Base-by-base conservation (phyloP, 805 yeast species). In the Ogataea pignaliae region DNA sequence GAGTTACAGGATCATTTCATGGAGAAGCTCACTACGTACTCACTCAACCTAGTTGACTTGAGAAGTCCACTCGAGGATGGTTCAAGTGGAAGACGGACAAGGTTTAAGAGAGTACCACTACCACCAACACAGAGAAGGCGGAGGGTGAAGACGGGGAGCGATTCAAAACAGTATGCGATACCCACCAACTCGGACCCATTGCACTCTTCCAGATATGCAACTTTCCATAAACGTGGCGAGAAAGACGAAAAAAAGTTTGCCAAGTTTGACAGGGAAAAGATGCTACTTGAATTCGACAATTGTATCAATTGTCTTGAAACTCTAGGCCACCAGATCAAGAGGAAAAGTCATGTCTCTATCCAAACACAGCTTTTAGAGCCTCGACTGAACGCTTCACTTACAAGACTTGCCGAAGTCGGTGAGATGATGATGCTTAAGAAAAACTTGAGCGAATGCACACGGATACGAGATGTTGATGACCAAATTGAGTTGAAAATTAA, bases 221-320 rank as follows among this genome's bases (percentile, higher is more conserved):
- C 65, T 12, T 76, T 72, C 53, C 90, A 85, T 61, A 71, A 71
- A 35, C 70, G 75, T 34, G 77, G 83, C 79, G 77, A 75, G 49
- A 76, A 76, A 43, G 82, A 81, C 41, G 95, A 86, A 60, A 73
- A 73, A 46, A 70, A 77, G 37, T 79, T 83, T 76, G 64, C 70
- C 28, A 69, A 68, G 31, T 65, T 73, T 2, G 90, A 85, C 51
- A 66, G 76, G 21, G 75, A 71, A 39, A 71, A 74, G 43, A 67
- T 80, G 36, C 64, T 73, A 39, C 59, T 67, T 9, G 91, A 84
- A 53, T 76, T 79, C 29, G 88, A 82, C 42, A 72, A 71, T 16
- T 69, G 79, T 31, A 60, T 67, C 29, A 73, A 73, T 11, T 73
- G 71, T 50, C 64, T 79, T 40, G 57, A 64, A 26, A 60, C 66